Conservation (phyloP, 108 stramenopile species). For the Nitzschia sp. region DNA sequence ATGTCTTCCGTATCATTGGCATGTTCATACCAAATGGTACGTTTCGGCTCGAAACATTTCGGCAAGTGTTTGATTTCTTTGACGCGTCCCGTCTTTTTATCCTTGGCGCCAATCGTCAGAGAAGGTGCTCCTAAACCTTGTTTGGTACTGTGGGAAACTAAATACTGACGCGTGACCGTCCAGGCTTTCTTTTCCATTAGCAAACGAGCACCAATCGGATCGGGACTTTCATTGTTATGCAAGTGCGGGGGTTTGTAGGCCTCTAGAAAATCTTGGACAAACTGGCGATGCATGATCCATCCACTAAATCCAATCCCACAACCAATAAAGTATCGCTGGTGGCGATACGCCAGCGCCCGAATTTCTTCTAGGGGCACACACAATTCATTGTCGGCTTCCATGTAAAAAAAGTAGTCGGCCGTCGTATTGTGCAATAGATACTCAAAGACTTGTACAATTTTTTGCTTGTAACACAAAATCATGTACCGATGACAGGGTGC, state of each 20-base stretch:
- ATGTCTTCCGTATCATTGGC: constrained; percentile 12
- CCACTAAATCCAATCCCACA: constrained; percentile 34
- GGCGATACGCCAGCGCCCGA: constrained; percentile 9
- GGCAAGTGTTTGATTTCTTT: constrained; percentile 26
- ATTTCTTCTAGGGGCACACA: constrained; percentile 33
- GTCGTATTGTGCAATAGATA: constrained; percentile 6
- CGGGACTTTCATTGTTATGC: constrained; percentile 13
- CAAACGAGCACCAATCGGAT: constrained; percentile 19
- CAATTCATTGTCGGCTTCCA: constrained; percentile 42
- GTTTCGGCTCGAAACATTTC: constrained; percentile 37
- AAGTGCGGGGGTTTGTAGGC: constrained; percentile 4
- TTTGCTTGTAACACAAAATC: constrained; percentile 33
- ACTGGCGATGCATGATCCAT: constrained; percentile 38
- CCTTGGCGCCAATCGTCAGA: not conserved
- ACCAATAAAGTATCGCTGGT: constrained; percentile 32
- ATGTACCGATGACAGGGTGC: constrained; percentile 22
- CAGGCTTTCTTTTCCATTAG: constrained; percentile 27
- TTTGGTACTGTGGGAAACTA: constrained; percentile 31
- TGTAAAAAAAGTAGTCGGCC: constrained; percentile 32
- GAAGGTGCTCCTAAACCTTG: not conserved
- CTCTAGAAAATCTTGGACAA: constrained; percentile 25
- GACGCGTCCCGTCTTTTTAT: not conserved
- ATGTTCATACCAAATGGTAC: constrained; percentile 24
- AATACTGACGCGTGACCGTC: constrained; percentile 41
- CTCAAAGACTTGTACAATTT: constrained; percentile 24